phyloP scores from a whole-genome alignment of 116 monocot genomes.

The Trichopus zeylanicus region DNA sequence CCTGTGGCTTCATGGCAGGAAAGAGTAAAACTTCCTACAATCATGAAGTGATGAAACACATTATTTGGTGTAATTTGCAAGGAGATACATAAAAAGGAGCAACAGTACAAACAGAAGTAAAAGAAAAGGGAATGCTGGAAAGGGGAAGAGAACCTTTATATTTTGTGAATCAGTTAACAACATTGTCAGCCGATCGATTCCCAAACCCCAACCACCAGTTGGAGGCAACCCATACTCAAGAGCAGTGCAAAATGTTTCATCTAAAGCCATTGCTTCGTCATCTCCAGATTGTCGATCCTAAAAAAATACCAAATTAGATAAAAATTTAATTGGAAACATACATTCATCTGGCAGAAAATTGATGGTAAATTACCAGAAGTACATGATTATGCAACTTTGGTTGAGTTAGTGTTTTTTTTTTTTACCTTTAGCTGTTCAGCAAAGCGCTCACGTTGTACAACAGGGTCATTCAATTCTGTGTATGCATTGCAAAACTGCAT shows the following conservation, averaged over 20 bases:
- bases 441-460: conserved; percentile 84
- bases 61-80: background rate
- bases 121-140: background rate
- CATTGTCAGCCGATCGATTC: conserved; percentile 85
- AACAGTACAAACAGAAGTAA: background rate
- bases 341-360: background rate
- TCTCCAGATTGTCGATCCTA: conserved; percentile 97
- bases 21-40: conserved; percentile 91
- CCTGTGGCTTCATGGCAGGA: conserved; percentile 87
- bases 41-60: background rate
- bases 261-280: conserved; percentile 97
- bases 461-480: conserved; percentile 94
- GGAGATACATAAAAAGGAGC: background rate
- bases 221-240: conserved; percentile 94
- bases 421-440: conserved; percentile 82
- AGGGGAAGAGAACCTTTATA: conserved; percentile 56
- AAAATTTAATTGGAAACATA: background rate
- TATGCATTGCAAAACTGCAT: conserved; percentile 90
- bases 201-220: conserved; percentile 95
- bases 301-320: conserved; percentile 2
- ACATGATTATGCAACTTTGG: too few species aligned
- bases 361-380: too few species aligned
- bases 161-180: conserved; percentile 91
- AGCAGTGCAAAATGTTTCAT: conserved; percentile 94
- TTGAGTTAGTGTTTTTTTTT: too few species aligned